phyloP scores from a whole-genome alignment of 2,329 filamentous ascomycete genomes.

The Paracoccidioides lutzii region DNA sequence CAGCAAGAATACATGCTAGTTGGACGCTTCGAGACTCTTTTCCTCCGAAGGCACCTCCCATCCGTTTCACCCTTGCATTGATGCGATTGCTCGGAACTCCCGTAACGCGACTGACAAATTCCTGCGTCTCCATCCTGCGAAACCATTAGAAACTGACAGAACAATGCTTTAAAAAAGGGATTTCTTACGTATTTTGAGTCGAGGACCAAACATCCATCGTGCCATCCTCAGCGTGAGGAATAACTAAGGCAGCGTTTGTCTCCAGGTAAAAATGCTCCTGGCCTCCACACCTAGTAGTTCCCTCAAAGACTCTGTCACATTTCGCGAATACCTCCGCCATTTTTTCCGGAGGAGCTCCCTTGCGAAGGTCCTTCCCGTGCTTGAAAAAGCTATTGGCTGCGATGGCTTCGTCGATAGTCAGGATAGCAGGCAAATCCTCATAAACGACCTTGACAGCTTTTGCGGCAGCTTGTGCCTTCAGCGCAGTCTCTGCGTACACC shows the following conservation, averaged over 20 bases:
- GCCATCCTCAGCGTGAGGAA: constrained; percentile 74
- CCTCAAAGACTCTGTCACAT: constrained; percentile 64
- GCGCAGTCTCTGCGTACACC: constrained; percentile 60
- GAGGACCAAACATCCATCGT: constrained; percentile 78
- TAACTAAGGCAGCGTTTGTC: constrained; percentile 64
- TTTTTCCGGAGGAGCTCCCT: constrained; percentile 42
- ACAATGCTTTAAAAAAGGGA: background rate
- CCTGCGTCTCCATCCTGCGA: constrained; percentile 43
- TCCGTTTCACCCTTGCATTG: constrained; percentile 64
- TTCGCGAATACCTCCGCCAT: constrained; percentile 55
- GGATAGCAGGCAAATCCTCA: constrained; percentile 67
- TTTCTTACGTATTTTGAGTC: constrained; percentile 65
- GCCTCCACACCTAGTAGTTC: constrained; percentile 64
- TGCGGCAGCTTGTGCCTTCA: constrained; percentile 58
- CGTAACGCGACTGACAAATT: constrained; percentile 63
- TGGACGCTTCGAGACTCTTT: constrained; percentile 73
- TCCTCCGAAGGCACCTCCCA: constrained; percentile 77
- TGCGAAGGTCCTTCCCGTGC: constrained; percentile 63
- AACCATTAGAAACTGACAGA: constrained; percentile 11
- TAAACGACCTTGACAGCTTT: constrained; percentile 70
- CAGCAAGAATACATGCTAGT: constrained; percentile 60
- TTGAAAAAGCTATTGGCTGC: constrained; percentile 67
- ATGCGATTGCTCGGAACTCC: constrained; percentile 69
- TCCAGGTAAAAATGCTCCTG: constrained; percentile 92
- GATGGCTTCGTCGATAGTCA: constrained; percentile 83